Conservation (phyloP, 2,329 filamentous ascomycete genomes). For the Dactylellina haptotyla region DNA sequence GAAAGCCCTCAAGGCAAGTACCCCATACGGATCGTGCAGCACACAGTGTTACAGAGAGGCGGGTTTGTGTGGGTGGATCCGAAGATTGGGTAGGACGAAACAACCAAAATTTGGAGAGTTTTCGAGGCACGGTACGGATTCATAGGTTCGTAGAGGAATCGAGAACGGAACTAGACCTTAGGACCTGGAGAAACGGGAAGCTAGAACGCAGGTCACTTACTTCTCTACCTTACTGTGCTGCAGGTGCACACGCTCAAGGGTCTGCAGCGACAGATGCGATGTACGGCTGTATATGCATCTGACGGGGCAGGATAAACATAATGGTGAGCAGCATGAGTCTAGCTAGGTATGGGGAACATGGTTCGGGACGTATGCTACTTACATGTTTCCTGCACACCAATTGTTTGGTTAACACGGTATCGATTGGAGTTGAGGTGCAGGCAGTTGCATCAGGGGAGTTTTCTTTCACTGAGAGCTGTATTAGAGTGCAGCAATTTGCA, state of each 20-base stretch:
- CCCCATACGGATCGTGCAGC: slow-evolving; percentile 50
- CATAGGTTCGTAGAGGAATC: slow-evolving; percentile 21
- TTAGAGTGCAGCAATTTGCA: slow-evolving; percentile 22
- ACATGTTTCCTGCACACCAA: too few relatives aligned
- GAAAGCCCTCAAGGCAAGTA: slow-evolving; percentile 25
- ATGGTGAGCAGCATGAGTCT: too few relatives aligned
- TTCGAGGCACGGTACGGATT: slow-evolving; percentile 33
- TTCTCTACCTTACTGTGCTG: slow-evolving; percentile 10
- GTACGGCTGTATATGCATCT: background rate
- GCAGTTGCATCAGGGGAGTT: slow-evolving; percentile 12
- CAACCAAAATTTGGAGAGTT: slow-evolving; percentile 16
- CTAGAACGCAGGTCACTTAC: slow-evolving; percentile 26
- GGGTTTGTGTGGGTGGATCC: slow-evolving; percentile 47
- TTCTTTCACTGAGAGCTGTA: background rate
- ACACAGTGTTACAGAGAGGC: slow-evolving; percentile 42
- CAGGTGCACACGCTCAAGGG: slow-evolving; percentile 17
- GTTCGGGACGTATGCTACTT: too few relatives aligned
- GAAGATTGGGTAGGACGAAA: slow-evolving; percentile 52
- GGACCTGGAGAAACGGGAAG: slow-evolving; percentile 9
- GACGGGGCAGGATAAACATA: slow-evolving; percentile 1
- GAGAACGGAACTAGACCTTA: background rate
- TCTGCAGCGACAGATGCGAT: slow-evolving; percentile 40
- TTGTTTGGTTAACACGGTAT: background rate
- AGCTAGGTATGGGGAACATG: too few relatives aligned
- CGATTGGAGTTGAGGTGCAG: background rate